Conservation (phyloP, 2,329 filamentous ascomycete genomes). For the Aureobasidium subglaciale region DNA sequence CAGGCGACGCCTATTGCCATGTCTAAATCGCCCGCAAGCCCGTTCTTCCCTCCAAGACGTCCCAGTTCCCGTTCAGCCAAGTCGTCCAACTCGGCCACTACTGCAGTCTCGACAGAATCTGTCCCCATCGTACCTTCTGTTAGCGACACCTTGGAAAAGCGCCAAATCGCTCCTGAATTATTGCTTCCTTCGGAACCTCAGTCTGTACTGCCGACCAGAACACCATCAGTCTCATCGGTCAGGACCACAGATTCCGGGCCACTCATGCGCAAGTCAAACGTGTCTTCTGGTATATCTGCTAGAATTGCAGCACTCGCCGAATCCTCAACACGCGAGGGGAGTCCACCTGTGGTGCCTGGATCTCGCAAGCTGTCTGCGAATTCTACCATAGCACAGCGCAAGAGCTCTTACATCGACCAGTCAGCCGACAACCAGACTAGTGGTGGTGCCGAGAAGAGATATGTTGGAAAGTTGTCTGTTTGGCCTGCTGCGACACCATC, state of each 20-base stretch:
- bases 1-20: conserved; percentile 76
- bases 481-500: conserved; percentile 6
- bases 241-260: background rate
- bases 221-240: conserved; percentile 1
- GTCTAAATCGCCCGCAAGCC: conserved; percentile 73
- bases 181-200: background rate
- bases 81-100: conserved; percentile 20
- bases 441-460: background rate
- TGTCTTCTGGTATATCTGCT: conserved; percentile 86
- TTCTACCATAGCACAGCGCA: conserved; percentile 7
- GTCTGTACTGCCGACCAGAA: background rate
- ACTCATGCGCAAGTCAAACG: conserved; percentile 55
- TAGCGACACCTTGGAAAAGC: background rate
- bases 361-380: conserved; percentile 10
- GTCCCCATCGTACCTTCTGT: background rate
- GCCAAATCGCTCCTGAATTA: background rate
- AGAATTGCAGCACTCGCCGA: conserved; percentile 91
- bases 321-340: conserved; percentile 36
- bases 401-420: conserved; percentile 7
- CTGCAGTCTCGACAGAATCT: background rate
- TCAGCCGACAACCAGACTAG: background rate
- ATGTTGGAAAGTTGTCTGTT: conserved; percentile 1
- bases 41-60: conserved; percentile 45
- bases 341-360: conserved; percentile 7
- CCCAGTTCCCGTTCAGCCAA: conserved; percentile 21